Percentiles rank a stretch among this genome's conserved stretches.
Evolutionary conservation across 2,329 filamentous ascomycete species (phyloP).

Genomic region (Fusarium piperis): DNA sequence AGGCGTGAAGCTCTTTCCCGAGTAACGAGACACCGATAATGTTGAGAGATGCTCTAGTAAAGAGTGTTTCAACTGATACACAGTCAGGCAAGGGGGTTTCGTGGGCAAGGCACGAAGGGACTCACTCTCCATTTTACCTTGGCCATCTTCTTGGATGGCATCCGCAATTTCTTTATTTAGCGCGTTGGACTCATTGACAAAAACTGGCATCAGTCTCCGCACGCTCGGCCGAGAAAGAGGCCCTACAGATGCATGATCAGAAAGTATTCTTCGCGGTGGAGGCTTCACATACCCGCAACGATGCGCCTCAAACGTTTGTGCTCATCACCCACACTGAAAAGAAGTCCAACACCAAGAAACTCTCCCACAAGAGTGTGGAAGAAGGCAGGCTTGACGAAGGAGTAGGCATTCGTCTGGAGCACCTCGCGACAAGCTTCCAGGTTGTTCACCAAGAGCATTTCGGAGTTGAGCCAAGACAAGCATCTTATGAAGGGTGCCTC

Average conservation of each 20-base stretch:
- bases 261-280: too few species aligned
- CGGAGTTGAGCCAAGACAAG: constrained; percentile 19
- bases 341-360: constrained; percentile 11
- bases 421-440: constrained; percentile 22
- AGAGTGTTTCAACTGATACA: background rate
- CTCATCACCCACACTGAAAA: constrained; percentile 22
- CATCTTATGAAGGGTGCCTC: constrained; percentile 13
- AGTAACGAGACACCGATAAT: constrained; percentile 12
- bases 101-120: background rate
- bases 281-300: background rate
- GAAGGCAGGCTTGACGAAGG: constrained; percentile 18
- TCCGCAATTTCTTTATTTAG: background rate
- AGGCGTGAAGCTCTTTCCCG: constrained; percentile 4
- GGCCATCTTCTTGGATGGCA: background rate
- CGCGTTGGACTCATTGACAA: background rate
- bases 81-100: background rate
- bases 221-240: constrained; percentile 14
- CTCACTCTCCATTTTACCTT: background rate
- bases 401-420: constrained; percentile 13
- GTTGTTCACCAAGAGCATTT: constrained; percentile 20
- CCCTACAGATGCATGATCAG: background rate
- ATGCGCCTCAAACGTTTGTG: constrained; percentile 24
- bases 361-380: constrained; percentile 27
- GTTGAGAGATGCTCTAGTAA: constrained; percentile 16
- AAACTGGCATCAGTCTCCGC: background rate